Percentiles rank a stretch among this genome's conserved stretches.
Evolutionary conservation across 2,329 filamentous ascomycete species (phyloP).

Genomic region (Penicillium sp.): DNA sequence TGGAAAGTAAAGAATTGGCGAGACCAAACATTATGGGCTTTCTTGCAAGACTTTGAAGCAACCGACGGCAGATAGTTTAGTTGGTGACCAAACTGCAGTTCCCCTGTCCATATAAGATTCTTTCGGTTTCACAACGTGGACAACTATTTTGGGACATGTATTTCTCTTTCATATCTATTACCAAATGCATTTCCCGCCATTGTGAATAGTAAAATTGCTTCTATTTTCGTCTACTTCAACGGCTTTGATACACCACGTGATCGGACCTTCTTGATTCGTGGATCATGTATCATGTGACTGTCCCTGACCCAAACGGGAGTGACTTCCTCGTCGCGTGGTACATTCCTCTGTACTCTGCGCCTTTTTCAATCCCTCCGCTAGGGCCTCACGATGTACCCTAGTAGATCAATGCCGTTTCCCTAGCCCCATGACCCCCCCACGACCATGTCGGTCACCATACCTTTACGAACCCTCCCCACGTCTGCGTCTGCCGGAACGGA

Average conservation of each 20-base stretch:
- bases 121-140: neutral
- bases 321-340: neutral
- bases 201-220: neutral
- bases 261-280: too few species aligned
- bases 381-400: conserved; percentile 1
- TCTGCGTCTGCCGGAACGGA: conserved; percentile 1
- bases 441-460: conserved; percentile 18
- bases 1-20: neutral
- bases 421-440: neutral
- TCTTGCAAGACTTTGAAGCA: neutral
- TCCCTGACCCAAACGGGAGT: conserved; percentile 1
- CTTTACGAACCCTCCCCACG: conserved; percentile 4
- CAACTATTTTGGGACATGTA: too few species aligned
- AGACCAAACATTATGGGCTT: neutral
- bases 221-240: neutral
- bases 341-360: neutral
- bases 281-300: neutral
- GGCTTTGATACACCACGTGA: too few species aligned
- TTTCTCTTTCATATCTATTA: too few species aligned
- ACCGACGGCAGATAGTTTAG: neutral
- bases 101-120: neutral
- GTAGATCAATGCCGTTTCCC: neutral
- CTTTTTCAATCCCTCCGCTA: neutral
- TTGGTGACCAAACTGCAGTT: neutral
- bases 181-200: too few species aligned